Conservation (phyloP, 768 basidiomycete genomes). For the Tulasnella sp. region DNA sequence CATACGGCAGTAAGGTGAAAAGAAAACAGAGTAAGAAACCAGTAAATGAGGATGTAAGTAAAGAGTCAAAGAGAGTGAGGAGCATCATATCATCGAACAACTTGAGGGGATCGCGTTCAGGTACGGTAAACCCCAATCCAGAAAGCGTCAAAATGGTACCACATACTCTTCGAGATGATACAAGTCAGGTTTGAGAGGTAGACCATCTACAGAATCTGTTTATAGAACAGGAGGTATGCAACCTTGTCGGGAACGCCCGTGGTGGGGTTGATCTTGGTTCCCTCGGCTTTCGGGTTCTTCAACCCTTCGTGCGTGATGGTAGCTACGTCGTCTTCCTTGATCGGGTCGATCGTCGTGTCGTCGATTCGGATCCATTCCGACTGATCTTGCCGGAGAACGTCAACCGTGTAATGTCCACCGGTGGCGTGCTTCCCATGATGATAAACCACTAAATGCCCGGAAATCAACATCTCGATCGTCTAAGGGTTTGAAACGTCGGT, state of each 20-base stretch:
- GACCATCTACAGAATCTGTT: conserved; percentile 19
- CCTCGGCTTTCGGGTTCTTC: conserved; percentile 24
- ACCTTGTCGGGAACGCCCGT: conserved; percentile 48
- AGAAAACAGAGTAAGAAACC: background rate
- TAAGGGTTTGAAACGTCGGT: background rate
- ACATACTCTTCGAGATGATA: background rate
- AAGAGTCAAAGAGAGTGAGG: background rate
- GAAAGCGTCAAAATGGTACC: background rate
- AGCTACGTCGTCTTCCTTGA: conserved; percentile 33
- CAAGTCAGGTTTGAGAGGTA: too few species aligned
- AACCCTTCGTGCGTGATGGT: conserved; percentile 56
- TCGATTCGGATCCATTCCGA: conserved; percentile 88
- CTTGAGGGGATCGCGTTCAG: too few species aligned
- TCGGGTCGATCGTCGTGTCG: conserved; percentile 75
- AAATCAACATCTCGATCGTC: background rate
- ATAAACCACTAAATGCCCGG: conserved; percentile 55
- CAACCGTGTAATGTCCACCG: conserved; percentile 92
- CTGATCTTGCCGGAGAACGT: conserved; percentile 47
- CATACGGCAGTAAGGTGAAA: background rate
- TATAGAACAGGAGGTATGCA: conserved; percentile 83
- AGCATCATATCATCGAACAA: background rate
- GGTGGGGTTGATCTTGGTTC: conserved; percentile 17
- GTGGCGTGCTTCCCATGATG: conserved; percentile 87
- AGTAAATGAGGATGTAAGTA: background rate
- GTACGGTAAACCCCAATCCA: background rate